Base-by-base conservation (phyloP, 2,329 filamentous ascomycete genomes). In the Ophiostoma australiae region DNA sequence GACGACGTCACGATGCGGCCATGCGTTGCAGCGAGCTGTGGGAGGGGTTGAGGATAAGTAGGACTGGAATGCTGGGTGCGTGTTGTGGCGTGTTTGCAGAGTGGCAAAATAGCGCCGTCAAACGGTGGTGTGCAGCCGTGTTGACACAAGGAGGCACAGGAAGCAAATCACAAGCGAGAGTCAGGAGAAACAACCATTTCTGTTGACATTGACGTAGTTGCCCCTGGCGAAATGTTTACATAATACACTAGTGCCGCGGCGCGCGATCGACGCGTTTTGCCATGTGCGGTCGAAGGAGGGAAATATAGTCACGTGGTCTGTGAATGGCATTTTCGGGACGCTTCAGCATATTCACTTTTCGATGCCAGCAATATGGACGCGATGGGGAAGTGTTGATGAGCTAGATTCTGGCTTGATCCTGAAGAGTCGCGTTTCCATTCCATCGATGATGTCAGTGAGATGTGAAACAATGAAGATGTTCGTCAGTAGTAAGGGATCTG, bases 241-340 rank as follows among this genome's bases (percentile, higher is more conserved):
- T 63, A 63, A 63, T 63, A 20, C 27, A 63, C 58, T 20, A 63
- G 27, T 58, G 10, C 58, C 27, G 27, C 58, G 58, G 58, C 58
- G 58, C 55, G 55, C 23, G 58, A 63, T 58, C 27, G 58, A 63
- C 58, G 58, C 58, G 58, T 63, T 27, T 31, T 63, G 55, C 52
- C 52, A 58, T 58, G 52, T 58, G 52, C n/a, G n/a, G n/a, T 58
- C n/a, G n/a, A n/a, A n/a, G 44, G 44, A 1, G 8, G 52, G 4
- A 17, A 31, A 27, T 27, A 33, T 2, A 27, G 58, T 63, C 58
- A 63, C 58, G 58, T 63, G 58, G 58, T 33, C 27, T 63, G 5
- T 15, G 58, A 63, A 13, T 23, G 23, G 52, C 13, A 44, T 44
- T 23, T 2, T 23, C 48, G 55, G 31, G 6, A 52, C 17, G 27